Evolutionary conservation across 2,329 filamentous ascomycete genomes (phyloP), one percentile per base, ranked within the genome.

Genomic region (Alternaria angustiovoidea): DNA sequence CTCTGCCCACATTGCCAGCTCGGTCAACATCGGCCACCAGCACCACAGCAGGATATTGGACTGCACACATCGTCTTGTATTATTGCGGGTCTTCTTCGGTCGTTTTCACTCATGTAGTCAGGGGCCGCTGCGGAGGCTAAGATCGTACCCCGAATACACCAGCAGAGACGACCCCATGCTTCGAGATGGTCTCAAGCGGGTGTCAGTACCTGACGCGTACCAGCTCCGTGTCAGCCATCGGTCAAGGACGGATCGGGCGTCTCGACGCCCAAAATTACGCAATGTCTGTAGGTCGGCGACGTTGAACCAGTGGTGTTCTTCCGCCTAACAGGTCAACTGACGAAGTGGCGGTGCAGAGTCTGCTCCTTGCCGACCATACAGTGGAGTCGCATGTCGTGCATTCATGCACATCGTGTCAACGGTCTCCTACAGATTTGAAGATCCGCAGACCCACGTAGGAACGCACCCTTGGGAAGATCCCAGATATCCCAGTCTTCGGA

Each of bases 1-100:
- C 32, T 52, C 32, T 47, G 41, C 30, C 24, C 8, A 42, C 30
- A 34, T 32, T 24, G 36, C 18, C 16, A 20, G 7, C n/a, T 24
- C 58, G 58, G 48, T 22, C 34, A 57, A 61, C 22, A 5, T 42
- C 54, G 58, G 58, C 58, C n/a, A 49, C 22, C 28, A 24, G 28
- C 34, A 51, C 8, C 7, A 38, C 18, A 43, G 28, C 38, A 44
- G 18, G n/a, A 9, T 20, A 26, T 42, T 6, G 12, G 22, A 46
- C 6, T 39, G 38, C 18, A 18, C 6, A 44, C 32, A n/a, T 16
- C 22, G 32, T 56, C 44, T n/a, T 41, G 49, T 22, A 46, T n/a
- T 36, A 49, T 26, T 41, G 48, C 54, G 48, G 58, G 28, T 39
- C 58, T 57, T 49, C 28, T 22, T 61, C 58, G 58, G 58, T 34